phyloP scores from a whole-genome alignment of 2,329 filamentous ascomycete genomes.

The Trichoderma arundinaceum region DNA sequence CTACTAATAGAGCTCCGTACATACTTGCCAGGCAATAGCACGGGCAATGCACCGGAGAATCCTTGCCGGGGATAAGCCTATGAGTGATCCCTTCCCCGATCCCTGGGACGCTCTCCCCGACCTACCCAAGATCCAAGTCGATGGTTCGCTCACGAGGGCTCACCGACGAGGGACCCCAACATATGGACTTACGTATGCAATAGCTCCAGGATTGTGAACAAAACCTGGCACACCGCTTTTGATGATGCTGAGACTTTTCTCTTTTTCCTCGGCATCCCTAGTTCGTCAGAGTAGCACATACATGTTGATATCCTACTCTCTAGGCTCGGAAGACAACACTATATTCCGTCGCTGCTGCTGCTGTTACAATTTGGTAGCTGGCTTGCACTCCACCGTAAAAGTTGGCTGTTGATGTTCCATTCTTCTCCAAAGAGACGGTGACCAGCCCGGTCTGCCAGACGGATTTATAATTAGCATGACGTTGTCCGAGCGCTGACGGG shows the following conservation, averaged over 20 bases:
- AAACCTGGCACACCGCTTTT: slow-evolving; percentile 25
- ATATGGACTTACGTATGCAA: slow-evolving; percentile 18
- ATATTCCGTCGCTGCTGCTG: not conserved
- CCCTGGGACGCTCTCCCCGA: slow-evolving; percentile 18
- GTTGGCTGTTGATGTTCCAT: not conserved
- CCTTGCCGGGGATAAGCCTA: not conserved
- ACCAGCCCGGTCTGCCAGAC: not conserved
- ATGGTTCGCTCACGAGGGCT: slow-evolving; percentile 22
- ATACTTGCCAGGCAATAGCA: not conserved
- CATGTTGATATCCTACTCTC: not conserved
- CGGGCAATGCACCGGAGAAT: not conserved
- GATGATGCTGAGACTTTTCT: slow-evolving; percentile 2
- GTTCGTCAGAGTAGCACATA: not conserved
- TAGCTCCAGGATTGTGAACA: slow-evolving; percentile 8
- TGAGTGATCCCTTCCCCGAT: not conserved
- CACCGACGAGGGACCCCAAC: slow-evolving; percentile 17
- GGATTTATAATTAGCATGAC: slow-evolving; percentile 11
- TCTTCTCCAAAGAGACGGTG: not conserved
- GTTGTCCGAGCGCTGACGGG: not conserved
- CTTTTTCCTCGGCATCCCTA: not conserved
- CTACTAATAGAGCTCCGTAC: not conserved
- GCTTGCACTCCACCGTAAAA: too few species aligned
- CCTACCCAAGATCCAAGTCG: slow-evolving; percentile 10
- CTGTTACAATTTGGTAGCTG: too few species aligned
- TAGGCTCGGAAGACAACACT: not conserved